Conservation (phyloP, 148 eudicot species). For the Talinum fruticosum region DNA sequence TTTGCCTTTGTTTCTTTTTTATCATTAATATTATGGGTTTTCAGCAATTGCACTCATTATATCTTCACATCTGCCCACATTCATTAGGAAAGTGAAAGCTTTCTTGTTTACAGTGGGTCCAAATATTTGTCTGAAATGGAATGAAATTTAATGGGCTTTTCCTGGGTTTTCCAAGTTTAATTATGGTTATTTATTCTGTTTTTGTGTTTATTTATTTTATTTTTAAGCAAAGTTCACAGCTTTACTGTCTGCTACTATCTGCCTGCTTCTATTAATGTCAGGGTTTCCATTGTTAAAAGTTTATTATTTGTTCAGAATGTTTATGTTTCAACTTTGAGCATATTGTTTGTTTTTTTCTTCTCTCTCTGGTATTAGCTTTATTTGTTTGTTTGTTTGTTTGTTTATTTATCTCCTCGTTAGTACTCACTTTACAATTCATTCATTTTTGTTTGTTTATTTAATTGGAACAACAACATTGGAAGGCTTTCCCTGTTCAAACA, state of each 20-base stretch:
- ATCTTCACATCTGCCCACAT: conserved; percentile 9
- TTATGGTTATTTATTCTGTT: not conserved
- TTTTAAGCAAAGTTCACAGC: conserved; percentile 23
- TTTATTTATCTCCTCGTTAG: not conserved
- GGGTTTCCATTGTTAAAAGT: conserved; percentile 19
- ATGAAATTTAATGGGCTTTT: conserved; percentile 23
- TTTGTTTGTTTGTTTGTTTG: too few species aligned
- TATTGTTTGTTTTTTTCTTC: conserved; percentile 1
- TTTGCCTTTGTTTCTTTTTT: not conserved
- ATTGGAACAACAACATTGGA: not conserved
- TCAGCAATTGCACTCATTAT: conserved; percentile 2
- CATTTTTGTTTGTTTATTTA: not conserved
- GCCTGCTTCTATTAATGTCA: conserved; percentile 27
- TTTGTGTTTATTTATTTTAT: not conserved
- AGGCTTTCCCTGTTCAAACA: not conserved
- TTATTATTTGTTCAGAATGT: conserved; percentile 6
- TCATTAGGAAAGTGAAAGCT: conserved; percentile 23
- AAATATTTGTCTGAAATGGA: conserved; percentile 23
- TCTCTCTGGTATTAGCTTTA: not conserved
- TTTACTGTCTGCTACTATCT: conserved; percentile 18
- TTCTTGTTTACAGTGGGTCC: conserved; percentile 33
- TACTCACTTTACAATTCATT: not conserved
- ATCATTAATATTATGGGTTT: not conserved
- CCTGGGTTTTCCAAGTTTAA: conserved; percentile 13
- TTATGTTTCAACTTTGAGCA: conserved; percentile 12